Conservation (phyloP, 352 stramenopile species). For the Globisporangium nagaii region DNA sequence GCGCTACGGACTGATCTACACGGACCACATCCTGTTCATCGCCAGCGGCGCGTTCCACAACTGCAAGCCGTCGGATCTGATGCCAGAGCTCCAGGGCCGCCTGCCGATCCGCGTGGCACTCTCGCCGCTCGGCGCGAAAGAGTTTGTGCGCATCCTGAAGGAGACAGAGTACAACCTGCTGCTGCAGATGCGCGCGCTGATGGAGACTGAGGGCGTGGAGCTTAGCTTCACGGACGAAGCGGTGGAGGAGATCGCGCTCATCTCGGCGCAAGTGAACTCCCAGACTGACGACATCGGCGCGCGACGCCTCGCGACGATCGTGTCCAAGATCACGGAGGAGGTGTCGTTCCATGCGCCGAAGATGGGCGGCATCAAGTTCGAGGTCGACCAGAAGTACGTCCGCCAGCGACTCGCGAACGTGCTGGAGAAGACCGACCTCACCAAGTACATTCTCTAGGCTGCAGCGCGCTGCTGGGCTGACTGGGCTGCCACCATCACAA, state of each 20-base stretch:
- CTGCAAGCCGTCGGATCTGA: slow-evolving; percentile 96
- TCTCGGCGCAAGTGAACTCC: slow-evolving; percentile 92
- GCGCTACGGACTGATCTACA: slow-evolving; percentile 94
- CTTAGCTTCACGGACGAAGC: slow-evolving; percentile 95
- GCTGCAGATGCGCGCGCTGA: slow-evolving; percentile 93
- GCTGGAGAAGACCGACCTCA: slow-evolving; percentile 92
- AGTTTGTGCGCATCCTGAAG: slow-evolving; percentile 98
- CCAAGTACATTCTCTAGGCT: slow-evolving; percentile 97
- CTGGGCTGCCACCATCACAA: no score
- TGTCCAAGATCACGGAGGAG: slow-evolving; percentile 98
- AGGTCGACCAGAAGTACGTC: slow-evolving; percentile 92
- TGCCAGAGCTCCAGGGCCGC: slow-evolving; percentile 96
- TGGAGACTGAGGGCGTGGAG: slow-evolving; percentile 94
- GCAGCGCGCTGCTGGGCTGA: no score
- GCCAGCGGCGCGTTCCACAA: slow-evolving; percentile 94
- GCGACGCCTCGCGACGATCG: slow-evolving; percentile 93
- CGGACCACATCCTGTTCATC: slow-evolving; percentile 99
- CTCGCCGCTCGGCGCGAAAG: slow-evolving; percentile 93
- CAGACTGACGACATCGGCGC: slow-evolving; percentile 98
- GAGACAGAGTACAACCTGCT: slow-evolving; percentile 95
- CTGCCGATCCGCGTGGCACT: slow-evolving; percentile 98
- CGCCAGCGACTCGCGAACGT: slow-evolving; percentile 90
- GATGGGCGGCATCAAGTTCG: slow-evolving; percentile 74
- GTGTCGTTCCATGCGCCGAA: slow-evolving; percentile 97
- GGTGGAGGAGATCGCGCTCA: slow-evolving; percentile 94